A percentile compares a stretch with the other conserved stretches of the same genome.
Conservation (phyloP, 2,329 filamentous ascomycete genomes). For the Lomentospora prolificans region DNA sequence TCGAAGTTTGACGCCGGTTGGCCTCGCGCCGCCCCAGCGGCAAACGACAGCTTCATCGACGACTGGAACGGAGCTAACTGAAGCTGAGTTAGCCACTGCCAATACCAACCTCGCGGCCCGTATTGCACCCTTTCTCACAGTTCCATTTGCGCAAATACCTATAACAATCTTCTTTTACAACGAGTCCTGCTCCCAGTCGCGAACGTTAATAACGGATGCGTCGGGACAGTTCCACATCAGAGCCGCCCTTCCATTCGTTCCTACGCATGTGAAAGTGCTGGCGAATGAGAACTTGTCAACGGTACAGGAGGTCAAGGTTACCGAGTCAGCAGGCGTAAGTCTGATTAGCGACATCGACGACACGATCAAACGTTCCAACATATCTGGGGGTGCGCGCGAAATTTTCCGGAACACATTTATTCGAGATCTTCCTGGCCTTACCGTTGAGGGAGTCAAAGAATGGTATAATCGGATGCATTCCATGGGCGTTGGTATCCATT, state of each 20-base stretch:
- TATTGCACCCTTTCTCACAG: slow-evolving; percentile 81
- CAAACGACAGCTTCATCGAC: slow-evolving; percentile 26
- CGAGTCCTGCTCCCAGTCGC: slow-evolving; percentile 67
- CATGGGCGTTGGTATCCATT: slow-evolving; percentile 83
- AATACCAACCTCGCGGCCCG: slow-evolving; percentile 84
- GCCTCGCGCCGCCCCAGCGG: slow-evolving; percentile 30
- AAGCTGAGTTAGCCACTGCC: slow-evolving; percentile 66
- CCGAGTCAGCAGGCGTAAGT: slow-evolving; percentile 71
- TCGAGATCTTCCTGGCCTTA: slow-evolving; percentile 70
- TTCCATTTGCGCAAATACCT: slow-evolving; percentile 63
- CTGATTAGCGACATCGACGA: slow-evolving; percentile 97
- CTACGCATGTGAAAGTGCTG: slow-evolving; percentile 78
- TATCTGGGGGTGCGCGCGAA: slow-evolving; percentile 75
- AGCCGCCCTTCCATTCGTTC: slow-evolving; percentile 77
- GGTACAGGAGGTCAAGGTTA: slow-evolving; percentile 67
- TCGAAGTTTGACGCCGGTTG: slow-evolving; percentile 22
- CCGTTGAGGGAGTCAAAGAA: slow-evolving; percentile 75
- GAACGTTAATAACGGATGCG: slow-evolving; percentile 76
- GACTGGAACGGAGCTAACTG: slow-evolving; percentile 51
- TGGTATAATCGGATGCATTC: slow-evolving; percentile 76
- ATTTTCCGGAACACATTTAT: slow-evolving; percentile 97
- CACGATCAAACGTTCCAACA: slow-evolving; percentile 92
- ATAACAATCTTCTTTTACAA: slow-evolving; percentile 97
- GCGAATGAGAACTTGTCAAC: slow-evolving; percentile 78
- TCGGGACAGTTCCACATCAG: slow-evolving; percentile 79